Conservation (phyloP, 208 protist species). For the Phytomonas sp. region DNA sequence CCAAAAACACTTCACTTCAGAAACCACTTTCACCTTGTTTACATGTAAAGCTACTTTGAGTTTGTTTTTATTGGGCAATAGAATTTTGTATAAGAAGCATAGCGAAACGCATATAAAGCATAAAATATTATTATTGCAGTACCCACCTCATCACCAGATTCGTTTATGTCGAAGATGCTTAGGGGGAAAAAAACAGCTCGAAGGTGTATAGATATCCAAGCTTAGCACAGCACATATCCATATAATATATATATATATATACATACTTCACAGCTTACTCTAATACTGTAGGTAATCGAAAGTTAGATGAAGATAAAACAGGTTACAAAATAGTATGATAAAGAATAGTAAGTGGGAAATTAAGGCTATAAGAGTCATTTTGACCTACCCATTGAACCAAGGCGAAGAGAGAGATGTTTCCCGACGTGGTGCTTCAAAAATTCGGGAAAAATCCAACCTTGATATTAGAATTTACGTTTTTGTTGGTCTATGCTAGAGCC, state of each 20-base stretch:
- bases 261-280: too few relatives aligned
- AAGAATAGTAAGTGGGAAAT: slow-evolving; percentile 1
- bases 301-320: not conserved
- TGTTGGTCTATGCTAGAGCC: not conserved
- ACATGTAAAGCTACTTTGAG: not conserved
- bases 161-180: not conserved
- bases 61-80: not conserved
- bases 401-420: not conserved
- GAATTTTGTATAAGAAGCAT: not conserved
- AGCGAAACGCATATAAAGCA: not conserved
- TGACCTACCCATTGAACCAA: not conserved
- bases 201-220: not conserved
- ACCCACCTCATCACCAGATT: not conserved
- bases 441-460: not conserved
- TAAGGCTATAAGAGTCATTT: not conserved
- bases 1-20: not conserved
- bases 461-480: not conserved
- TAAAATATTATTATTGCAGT: not conserved
- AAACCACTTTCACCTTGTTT: not conserved
- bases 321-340: not conserved
- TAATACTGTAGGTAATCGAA: not conserved
- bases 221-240: not conserved
- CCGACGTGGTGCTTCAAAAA: not conserved
- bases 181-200: not conserved
- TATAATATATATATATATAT: too few relatives aligned